Evolutionary conservation across 257 asterid genomes (phyloP).

Genomic region (Prunella vulgaris): DNA sequence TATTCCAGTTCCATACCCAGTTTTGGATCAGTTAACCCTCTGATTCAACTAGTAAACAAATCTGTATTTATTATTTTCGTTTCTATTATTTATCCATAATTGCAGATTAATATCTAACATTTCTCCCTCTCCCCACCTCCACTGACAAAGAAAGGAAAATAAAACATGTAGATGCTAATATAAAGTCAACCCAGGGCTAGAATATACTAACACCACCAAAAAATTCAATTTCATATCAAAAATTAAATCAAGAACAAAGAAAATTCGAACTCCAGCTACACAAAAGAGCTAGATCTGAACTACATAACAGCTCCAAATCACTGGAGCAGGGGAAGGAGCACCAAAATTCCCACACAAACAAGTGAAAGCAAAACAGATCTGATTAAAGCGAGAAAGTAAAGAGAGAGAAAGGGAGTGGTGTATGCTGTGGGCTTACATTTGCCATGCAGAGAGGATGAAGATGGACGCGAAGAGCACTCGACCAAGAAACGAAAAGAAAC

Average conservation of each 20-base stretch:
- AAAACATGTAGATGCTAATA: neutral
- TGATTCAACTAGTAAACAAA: too few species aligned
- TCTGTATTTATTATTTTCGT: too few species aligned
- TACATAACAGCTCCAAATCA: neutral
- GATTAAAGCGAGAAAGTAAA: conserved; percentile 2
- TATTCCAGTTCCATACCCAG: too few species aligned
- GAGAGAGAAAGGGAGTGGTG: neutral
- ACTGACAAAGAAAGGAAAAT: neutral
- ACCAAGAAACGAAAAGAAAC: conserved; percentile 84
- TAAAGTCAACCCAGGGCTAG: neutral
- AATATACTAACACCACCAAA: neutral
- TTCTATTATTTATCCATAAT: too few species aligned
- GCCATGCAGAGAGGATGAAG: conserved; percentile 97
- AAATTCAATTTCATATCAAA: too few species aligned
- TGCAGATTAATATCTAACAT: too few species aligned
- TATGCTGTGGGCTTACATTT: conserved; percentile 41
- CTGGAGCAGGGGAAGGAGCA: neutral
- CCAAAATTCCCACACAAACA: neutral
- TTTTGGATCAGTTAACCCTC: too few species aligned
- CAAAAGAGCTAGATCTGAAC: conserved; percentile 23
- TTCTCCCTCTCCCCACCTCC: neutral
- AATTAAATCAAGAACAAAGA: neutral
- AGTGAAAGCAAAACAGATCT: conserved; percentile 37
- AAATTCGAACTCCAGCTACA: neutral
- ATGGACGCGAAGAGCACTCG: conserved; percentile 80